Percentiles rank a stretch among this genome's conserved stretches.
Conservation (phyloP, 2,329 filamentous ascomycete species). For the Verticillium longisporum region DNA sequence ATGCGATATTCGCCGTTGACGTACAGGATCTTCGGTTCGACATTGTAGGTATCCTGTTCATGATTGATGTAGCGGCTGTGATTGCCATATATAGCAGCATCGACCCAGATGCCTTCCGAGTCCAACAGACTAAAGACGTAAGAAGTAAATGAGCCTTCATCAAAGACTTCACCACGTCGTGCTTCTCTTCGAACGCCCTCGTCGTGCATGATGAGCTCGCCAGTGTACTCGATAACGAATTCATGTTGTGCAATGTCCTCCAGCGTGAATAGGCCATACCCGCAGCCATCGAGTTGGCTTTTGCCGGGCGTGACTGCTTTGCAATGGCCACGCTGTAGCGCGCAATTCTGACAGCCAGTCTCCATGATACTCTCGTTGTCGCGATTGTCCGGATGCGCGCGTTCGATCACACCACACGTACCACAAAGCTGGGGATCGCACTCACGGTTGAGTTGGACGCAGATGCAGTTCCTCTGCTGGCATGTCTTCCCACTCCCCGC, state of each 20-base stretch:
- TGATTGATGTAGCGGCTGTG: constrained; percentile 82
- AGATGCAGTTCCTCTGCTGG: constrained; percentile 58
- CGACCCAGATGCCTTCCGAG: constrained; percentile 59
- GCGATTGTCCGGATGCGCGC: constrained; percentile 62
- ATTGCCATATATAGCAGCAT: constrained; percentile 71
- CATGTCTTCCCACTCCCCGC: constrained; percentile 53
- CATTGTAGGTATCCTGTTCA: constrained; percentile 49
- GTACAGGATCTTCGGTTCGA: constrained; percentile 58
- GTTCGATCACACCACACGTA: constrained; percentile 60
- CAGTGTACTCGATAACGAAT: constrained; percentile 77
- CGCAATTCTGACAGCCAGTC: constrained; percentile 64
- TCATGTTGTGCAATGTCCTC: constrained; percentile 60
- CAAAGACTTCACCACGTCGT: constrained; percentile 51
- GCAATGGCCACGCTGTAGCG: constrained; percentile 59
- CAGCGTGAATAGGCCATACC: constrained; percentile 69
- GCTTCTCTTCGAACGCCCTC: constrained; percentile 65
- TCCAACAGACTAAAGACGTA: constrained; percentile 57
- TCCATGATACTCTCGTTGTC: constrained; percentile 49
- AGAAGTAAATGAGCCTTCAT: constrained; percentile 56
- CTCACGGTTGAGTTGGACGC: constrained; percentile 65
- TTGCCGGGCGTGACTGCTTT: constrained; percentile 63
- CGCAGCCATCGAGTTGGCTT: constrained; percentile 60
- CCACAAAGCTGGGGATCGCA: constrained; percentile 73
- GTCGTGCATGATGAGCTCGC: constrained; percentile 65
- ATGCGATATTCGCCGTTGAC: constrained; percentile 74